Evolutionary conservation across 257 asterid species (phyloP), one percentile per base, ranked within the genome.

Genomic region (Thymus quinquecostatus): DNA sequence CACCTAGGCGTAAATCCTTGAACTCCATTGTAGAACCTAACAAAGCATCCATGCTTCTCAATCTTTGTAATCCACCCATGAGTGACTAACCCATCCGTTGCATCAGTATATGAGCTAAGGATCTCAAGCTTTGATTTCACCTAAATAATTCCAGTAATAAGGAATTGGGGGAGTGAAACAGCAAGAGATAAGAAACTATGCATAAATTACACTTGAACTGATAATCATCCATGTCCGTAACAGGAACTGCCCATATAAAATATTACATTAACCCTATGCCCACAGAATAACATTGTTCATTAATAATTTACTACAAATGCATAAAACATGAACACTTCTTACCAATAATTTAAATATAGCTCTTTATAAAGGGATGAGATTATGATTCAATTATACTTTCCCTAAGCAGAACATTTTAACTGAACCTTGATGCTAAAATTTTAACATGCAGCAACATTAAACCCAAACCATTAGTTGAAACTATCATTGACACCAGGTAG

Each of bases 31-130:
- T 89, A 95, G 71, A 95, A 95, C 73, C 95, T 95, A 79, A 95
- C 98, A 81, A 95, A 95, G 81, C 99, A 95, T 77, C 99, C 99
- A 79, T 89, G 96, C 44, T 81, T 84, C 78, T 95, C 99, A 60
- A 89, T 89, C 81, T 89, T 95, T 43, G 96, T 88, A 71, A 95
- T 95, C 99, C 99, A 95, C 77, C 99, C 98, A 77, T 95, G 99
- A 65, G 97, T 87, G 72, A 85, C 78, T 75, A 95, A 77, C 68
- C 97, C 99, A 57, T 86, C 96, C 78, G 80, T 79, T 29, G 96
- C 97, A 81, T 95, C 99, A 47, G 94, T 74, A 74, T 86, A 95
- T 57, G 89, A 87, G 80, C 92, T 84, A 69, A 95, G 88, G 78
- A 88, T 88, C 40, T 75, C 83, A 55, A 88, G 89, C 79, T 95